A percentile compares a stretch with the other conserved stretches of the same genome.
These are phyloP conservation scores for Aurifilum marmelostoma DNA, from an alignment of 2,329 filamentous ascomycete genomes.

Conservation along the genomic window DNA sequence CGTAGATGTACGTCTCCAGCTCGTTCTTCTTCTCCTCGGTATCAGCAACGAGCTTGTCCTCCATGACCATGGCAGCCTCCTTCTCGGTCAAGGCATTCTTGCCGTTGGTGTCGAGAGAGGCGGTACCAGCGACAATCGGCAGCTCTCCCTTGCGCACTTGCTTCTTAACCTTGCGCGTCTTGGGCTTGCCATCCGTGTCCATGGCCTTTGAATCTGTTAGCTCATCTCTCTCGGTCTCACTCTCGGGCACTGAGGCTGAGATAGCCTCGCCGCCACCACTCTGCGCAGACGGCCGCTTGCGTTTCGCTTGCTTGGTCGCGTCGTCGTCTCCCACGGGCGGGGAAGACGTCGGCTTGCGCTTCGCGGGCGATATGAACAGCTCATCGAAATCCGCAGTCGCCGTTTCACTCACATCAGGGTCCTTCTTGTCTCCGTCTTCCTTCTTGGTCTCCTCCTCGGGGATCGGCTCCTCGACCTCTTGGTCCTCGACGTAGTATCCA, in stretches of 20 bases:
- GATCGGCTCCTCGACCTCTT: constrained; percentile 93
- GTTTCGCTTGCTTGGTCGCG: constrained; percentile 16
- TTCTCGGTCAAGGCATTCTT: constrained; percentile 76
- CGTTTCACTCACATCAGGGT: constrained; percentile 70
- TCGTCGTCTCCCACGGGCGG: constrained; percentile 17
- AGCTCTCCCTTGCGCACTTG: constrained; percentile 97
- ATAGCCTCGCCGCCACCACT: constrained; percentile 11
- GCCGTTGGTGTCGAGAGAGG: constrained; percentile 70
- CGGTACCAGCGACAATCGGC: constrained; percentile 81
- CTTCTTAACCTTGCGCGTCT: constrained; percentile 98
- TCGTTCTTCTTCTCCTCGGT: constrained; percentile 99
- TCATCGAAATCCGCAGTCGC: constrained; percentile 13
- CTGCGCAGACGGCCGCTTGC: constrained; percentile 21
- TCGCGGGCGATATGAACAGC: constrained; percentile 8
- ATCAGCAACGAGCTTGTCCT: constrained; percentile 97
- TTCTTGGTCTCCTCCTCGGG: constrained; percentile 65
- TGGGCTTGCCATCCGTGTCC: constrained; percentile 78
- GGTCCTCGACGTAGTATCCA: constrained; percentile 97
- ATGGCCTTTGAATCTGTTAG: constrained; percentile 63
- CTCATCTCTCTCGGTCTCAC: constrained; percentile 16
- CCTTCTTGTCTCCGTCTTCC: constrained; percentile 59
- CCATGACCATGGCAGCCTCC: constrained; percentile 90
- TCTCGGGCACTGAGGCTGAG: constrained; percentile 7
- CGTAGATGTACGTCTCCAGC: constrained; percentile 96
- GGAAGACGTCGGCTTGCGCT: constrained; percentile 22